Base-by-base conservation (phyloP, 1,284 basidiomycete genomes). In the Ustilago xerochloae region DNA sequence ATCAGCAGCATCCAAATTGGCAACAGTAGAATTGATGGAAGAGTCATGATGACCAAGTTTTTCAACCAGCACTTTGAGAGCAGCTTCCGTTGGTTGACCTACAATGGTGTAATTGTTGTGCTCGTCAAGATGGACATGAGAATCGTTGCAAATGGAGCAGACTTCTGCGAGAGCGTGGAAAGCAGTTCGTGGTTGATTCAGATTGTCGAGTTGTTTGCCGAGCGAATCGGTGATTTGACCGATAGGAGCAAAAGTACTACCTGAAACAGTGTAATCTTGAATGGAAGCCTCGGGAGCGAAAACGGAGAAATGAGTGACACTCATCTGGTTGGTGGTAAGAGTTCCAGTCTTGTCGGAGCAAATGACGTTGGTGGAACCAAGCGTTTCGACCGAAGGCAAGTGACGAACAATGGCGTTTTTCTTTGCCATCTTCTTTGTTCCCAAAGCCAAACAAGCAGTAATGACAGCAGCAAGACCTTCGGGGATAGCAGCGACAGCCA, bases 81-180 rank as follows among this genome's bases (percentile, higher is more conserved):
- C 81, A 3, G 81, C 81, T 63, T 84, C 96, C 2, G 97, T 99
- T 8, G 97, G 96, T 86, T 99, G 95, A 22, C 96, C 96, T 41
- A 99, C 89, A 78, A 93, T 94, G 58, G 87, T 85, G 85, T 97
- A 97, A 1, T 87, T 81, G 45, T 88, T 88, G 84, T 92, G 93
- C 45, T 95, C 92, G 47, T 80, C 74, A 41, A 80, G 51, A 12
- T 68, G 48, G 36, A 84, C 69, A 39, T 73, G 65, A 7, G 80
- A 69, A 48, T 84, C 82, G 68, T 83, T 84, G 76, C 82, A 84
- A 50, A 84, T 60, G 26, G 82, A 77, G 35, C 74, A 79, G 13
- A 81, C 70, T 48, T 82, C 73, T 24, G 76, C 82, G 10, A 84
- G 74, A 10, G 80, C 77, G 46, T 83, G 70, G 68, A 83, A 61